Conservation (phyloP, 2,329 filamentous ascomycete genomes). For the Uncinocarpus reesii region DNA sequence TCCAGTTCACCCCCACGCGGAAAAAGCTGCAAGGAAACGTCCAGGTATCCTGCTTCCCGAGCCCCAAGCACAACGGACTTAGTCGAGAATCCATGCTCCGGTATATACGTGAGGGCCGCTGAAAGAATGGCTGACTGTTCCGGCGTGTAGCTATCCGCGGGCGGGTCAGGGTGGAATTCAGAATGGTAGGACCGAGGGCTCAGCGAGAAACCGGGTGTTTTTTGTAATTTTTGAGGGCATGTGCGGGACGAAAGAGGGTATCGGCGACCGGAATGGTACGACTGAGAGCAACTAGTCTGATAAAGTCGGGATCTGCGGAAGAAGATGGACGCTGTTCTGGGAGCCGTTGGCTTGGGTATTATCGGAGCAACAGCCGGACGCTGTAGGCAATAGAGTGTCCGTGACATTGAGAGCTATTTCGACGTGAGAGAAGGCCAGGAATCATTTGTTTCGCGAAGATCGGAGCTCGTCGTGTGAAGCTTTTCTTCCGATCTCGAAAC, state of each 20-base stretch:
- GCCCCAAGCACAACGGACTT: slow-evolving; percentile 65
- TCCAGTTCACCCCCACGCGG: slow-evolving; percentile 70
- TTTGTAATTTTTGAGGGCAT: background rate
- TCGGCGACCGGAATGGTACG: background rate
- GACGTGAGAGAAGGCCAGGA: no score
- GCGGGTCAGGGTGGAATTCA: slow-evolving; percentile 52
- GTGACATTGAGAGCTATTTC: no score
- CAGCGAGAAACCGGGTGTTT: background rate
- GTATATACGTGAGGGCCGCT: slow-evolving; percentile 69
- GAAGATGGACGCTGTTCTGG: no score
- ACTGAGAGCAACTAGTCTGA: background rate
- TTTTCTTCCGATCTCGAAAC: no score
- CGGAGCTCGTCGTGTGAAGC: no score
- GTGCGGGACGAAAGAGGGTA: background rate
- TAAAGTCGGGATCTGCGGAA: no score
- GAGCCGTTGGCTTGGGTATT: no score
- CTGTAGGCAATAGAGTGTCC: no score
- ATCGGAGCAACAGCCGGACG: no score
- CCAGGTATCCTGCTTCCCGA: slow-evolving; percentile 72
- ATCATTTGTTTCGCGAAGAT: no score
- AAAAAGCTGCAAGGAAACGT: slow-evolving; percentile 75
- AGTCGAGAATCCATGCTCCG: slow-evolving; percentile 69
- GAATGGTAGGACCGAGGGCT: slow-evolving; percentile 54
- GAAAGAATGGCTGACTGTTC: slow-evolving; percentile 66
- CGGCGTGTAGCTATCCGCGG: slow-evolving; percentile 50